Conservation (phyloP, 352 stramenopile species). For the Pythium diclinum region DNA sequence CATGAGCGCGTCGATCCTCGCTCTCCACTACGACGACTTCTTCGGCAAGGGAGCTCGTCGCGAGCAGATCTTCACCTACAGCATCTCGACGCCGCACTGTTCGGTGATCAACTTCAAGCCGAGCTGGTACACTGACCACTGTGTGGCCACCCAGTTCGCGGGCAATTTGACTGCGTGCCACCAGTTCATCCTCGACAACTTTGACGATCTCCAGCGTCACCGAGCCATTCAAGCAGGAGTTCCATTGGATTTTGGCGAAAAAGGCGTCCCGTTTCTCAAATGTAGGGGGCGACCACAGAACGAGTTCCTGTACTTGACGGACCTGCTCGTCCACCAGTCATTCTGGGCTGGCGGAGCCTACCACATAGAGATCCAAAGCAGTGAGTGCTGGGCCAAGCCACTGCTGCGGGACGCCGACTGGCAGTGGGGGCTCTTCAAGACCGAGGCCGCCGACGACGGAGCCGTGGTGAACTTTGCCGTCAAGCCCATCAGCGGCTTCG, state of each 20-base stretch:
- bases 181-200: slow-evolving; percentile 25
- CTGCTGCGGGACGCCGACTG: neutral
- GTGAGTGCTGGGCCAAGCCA: slow-evolving; percentile 11
- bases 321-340: slow-evolving; percentile 21
- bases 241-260: slow-evolving; percentile 15
- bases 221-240: slow-evolving; percentile 14
- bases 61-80: slow-evolving; percentile 30
- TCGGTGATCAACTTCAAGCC: slow-evolving; percentile 22
- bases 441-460: neutral
- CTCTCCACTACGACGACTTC: slow-evolving; percentile 35
- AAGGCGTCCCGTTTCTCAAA: slow-evolving; percentile 18
- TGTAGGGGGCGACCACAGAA: slow-evolving; percentile 11
- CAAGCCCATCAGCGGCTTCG: neutral
- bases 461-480: slow-evolving; percentile 7
- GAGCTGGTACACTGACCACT: slow-evolving; percentile 11
- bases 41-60: slow-evolving; percentile 29
- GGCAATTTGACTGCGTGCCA: slow-evolving; percentile 19
- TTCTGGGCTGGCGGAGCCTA: slow-evolving; percentile 26
- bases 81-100: slow-evolving; percentile 34
- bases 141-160: neutral
- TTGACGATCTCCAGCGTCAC: slow-evolving; percentile 15
- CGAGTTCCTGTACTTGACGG: slow-evolving; percentile 22
- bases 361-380: slow-evolving; percentile 26
- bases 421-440: slow-evolving; percentile 17
- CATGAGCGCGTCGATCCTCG: slow-evolving; percentile 28